A percentile compares a stretch with the other conserved stretches of the same genome.
Evolutionary conservation across 331 rosid species (phyloP).

Genomic region (Erythrophleum ivorense): DNA sequence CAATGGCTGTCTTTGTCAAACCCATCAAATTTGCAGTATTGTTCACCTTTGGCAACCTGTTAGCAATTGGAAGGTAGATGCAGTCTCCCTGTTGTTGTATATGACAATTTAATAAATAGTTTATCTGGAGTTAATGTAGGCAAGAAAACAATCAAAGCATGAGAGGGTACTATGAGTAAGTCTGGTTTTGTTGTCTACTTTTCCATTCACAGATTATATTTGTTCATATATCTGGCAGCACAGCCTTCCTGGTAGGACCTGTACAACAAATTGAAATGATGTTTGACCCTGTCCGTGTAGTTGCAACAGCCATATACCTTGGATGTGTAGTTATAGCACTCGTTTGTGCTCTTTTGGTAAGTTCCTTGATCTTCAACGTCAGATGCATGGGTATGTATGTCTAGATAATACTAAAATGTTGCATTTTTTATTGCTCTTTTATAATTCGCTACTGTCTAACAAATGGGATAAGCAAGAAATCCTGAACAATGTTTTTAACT

Average conservation of each 20-base stretch:
- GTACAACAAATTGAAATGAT: constrained; percentile 75
- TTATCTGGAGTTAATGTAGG: background rate
- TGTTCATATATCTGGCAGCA: constrained; percentile 69
- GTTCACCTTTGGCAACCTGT: constrained; percentile 88
- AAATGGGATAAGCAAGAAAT: constrained; percentile 11
- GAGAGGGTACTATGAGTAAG: background rate
- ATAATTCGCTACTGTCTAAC: background rate
- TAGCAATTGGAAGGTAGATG: constrained; percentile 96
- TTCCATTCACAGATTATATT: background rate
- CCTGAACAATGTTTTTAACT: constrained; percentile 11
- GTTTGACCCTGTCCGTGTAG: constrained; percentile 81
- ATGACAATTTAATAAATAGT: constrained; percentile 49
- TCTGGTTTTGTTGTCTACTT: constrained; percentile 20
- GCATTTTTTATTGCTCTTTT: constrained; percentile 11
- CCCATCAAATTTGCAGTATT: constrained; percentile 86
- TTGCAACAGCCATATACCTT: constrained; percentile 83
- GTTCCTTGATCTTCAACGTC: constrained; percentile 37
- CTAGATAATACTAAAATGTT: background rate
- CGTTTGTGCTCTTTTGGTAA: constrained; percentile 86
- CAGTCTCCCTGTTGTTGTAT: constrained; percentile 52
- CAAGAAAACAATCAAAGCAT: constrained; percentile 11
- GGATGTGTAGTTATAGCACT: constrained; percentile 89
- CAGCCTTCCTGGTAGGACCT: constrained; percentile 91
- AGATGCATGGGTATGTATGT: constrained; percentile 15
- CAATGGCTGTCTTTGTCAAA: constrained; percentile 75